A percentile compares a stretch with the other conserved stretches of the same genome.
Conservation (phyloP, 2,329 filamentous ascomycete species). For the Hymenoscyphus scutula region DNA sequence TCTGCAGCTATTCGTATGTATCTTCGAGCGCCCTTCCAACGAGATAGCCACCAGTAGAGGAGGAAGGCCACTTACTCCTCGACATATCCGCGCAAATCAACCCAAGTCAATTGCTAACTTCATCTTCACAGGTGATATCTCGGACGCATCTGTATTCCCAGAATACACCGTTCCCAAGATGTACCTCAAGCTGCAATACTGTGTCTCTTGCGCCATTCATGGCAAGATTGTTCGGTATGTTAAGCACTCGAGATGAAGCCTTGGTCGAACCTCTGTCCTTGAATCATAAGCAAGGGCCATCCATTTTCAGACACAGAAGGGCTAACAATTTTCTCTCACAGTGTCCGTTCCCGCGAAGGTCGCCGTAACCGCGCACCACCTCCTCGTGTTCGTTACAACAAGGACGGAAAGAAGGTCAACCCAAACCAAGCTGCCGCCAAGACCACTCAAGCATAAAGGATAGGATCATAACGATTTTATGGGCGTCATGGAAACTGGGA, state of each 20-base stretch:
- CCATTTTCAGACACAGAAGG: conserved; percentile 40
- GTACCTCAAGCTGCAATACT: conserved; percentile 99
- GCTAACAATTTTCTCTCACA: conserved; percentile 43
- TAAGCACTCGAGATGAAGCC: conserved; percentile 54
- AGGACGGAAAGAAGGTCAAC: conserved; percentile 99
- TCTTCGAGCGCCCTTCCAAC: conserved; percentile 9
- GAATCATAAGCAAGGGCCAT: conserved; percentile 27
- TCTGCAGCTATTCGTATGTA: conserved; percentile 98
- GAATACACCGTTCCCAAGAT: conserved; percentile 99
- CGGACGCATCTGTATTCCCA: conserved; percentile 96
- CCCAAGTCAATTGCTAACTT: conserved; percentile 9
- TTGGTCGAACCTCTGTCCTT: conserved; percentile 50
- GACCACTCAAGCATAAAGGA: conserved; percentile 34
- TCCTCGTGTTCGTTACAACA: conserved; percentile 98
- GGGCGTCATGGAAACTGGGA: conserved; percentile 25
- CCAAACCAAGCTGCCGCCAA: conserved; percentile 38
- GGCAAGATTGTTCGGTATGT: conserved; percentile 99
- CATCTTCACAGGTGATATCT: conserved; percentile 84
- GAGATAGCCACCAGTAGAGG: background rate
- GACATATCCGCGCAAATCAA: background rate
- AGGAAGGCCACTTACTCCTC: background rate
- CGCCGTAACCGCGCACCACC: conserved; percentile 99
- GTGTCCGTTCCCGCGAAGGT: conserved; percentile 94
- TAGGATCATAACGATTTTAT: conserved; percentile 18
- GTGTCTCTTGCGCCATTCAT: conserved; percentile 99